phyloP scores from a whole-genome alignment of 1,139 yeast species.

The Yamadazyma oceani region DNA sequence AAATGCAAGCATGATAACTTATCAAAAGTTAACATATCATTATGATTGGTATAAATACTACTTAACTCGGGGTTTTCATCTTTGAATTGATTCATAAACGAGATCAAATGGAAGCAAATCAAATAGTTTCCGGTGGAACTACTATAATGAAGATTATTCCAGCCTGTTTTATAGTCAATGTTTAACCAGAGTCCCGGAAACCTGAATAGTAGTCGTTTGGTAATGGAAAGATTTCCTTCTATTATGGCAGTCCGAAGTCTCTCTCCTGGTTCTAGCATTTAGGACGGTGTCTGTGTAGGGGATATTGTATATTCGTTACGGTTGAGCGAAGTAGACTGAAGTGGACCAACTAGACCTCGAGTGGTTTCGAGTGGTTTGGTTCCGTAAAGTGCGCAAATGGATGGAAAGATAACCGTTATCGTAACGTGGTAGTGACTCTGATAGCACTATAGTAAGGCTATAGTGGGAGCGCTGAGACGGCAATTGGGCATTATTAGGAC shows the following conservation, averaged over 20 bases:
- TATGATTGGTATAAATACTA: conserved; percentile 18
- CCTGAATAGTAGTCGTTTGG: conserved; percentile 65
- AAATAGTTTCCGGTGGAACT: conserved; percentile 78
- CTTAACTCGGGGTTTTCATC: conserved; percentile 17
- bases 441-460: too few relatives aligned
- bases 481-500: too few relatives aligned
- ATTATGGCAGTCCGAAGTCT: conserved; percentile 75
- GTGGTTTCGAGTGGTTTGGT: too few relatives aligned
- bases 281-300: too few relatives aligned
- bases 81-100: conserved; percentile 28
- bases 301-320: too few relatives aligned
- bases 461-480: too few relatives aligned
- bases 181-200: conserved; percentile 79
- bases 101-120: conserved; percentile 61
- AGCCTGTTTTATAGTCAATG: conserved; percentile 72
- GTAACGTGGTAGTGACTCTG: too few relatives aligned
- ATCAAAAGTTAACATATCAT: conserved; percentile 57
- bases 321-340: too few relatives aligned
- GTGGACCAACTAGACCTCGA: too few relatives aligned
- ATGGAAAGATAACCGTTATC: too few relatives aligned
- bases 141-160: conserved; percentile 90
- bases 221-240: conserved; percentile 71
- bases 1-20: conserved; percentile 75
- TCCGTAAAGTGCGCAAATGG: too few relatives aligned
- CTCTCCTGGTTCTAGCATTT: conserved; percentile 62